Evolutionary conservation across 805 yeast genomes (phyloP).

Genomic region (Candida berthetii): DNA sequence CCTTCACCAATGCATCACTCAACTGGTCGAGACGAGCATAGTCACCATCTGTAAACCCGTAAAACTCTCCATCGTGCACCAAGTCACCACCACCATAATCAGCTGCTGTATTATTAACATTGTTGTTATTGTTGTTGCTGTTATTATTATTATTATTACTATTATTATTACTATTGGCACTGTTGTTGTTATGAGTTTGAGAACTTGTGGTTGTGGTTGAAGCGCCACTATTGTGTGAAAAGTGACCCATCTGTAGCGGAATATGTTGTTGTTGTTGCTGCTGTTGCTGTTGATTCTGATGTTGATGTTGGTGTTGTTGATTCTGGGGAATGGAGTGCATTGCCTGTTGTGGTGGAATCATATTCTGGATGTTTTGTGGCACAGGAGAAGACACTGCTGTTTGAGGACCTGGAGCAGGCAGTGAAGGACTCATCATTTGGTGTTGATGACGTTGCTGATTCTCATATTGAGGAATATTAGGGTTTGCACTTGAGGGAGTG

Average conservation of each 20-base stretch:
- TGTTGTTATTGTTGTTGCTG: not conserved
- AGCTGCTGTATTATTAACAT: too few relatives aligned
- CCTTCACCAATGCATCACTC: conserved; percentile 18
- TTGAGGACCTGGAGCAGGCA: not conserved
- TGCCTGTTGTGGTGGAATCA: not conserved
- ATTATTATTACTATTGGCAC: too few relatives aligned
- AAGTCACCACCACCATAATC: too few relatives aligned
- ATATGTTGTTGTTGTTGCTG: not conserved
- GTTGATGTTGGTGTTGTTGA: not conserved
- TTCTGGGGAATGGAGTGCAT: not conserved
- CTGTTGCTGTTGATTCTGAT: not conserved
- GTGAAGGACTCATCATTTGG: not conserved
- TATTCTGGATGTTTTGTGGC: too few relatives aligned
- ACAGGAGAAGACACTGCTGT: not conserved
- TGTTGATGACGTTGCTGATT: conserved; percentile 4
- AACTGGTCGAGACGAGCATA: conserved; percentile 14
- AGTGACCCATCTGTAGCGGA: not conserved
- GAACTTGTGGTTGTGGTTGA: too few relatives aligned
- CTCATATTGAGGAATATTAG: too few relatives aligned
- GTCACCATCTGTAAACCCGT: not conserved
- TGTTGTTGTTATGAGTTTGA: too few relatives aligned
- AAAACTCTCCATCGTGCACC: not conserved
- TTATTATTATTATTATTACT: too few relatives aligned
- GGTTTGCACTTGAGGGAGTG: too few relatives aligned
- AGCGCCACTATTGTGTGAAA: not conserved